Evolutionary conservation across 2,329 filamentous ascomycete species (phyloP).

Genomic region (Sphaerostilbella broomeana): DNA sequence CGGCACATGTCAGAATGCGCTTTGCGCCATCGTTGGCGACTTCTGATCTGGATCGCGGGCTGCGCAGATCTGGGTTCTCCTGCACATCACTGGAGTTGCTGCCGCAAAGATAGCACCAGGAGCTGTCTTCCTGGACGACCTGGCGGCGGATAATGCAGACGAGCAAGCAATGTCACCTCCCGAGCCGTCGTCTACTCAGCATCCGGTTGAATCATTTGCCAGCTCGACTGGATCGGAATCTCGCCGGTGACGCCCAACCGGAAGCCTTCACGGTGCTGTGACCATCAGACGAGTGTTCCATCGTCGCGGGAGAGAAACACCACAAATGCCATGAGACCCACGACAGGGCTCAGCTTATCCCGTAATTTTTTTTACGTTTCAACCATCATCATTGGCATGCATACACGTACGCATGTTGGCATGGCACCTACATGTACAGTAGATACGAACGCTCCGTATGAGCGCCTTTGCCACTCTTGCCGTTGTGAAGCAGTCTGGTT

Average conservation of each 20-base stretch:
- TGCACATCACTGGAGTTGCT: slow-evolving; percentile 5
- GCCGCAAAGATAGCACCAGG: background rate
- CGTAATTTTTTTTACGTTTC: background rate
- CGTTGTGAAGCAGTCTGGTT: too few relatives aligned
- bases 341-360: background rate
- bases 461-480: too few relatives aligned
- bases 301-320: background rate
- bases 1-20: too few relatives aligned
- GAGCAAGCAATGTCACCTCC: background rate
- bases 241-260: slow-evolving; percentile 4
- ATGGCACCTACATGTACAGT: too few relatives aligned
- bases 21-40: too few relatives aligned
- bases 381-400: too few relatives aligned
- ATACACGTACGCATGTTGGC: too few relatives aligned
- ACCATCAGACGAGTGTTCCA: background rate
- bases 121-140: too few relatives aligned
- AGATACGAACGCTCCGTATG: too few relatives aligned
- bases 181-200: background rate
- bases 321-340: too few relatives aligned
- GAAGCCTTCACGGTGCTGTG: background rate
- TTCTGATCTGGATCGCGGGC: background rate
- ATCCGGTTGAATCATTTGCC: background rate
- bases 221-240: background rate
- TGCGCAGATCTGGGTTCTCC: background rate
- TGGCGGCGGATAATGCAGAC: too few relatives aligned